phyloP scores from a whole-genome alignment of 495 filamentous ascomycete species.

The Trichoderma parareesei region DNA sequence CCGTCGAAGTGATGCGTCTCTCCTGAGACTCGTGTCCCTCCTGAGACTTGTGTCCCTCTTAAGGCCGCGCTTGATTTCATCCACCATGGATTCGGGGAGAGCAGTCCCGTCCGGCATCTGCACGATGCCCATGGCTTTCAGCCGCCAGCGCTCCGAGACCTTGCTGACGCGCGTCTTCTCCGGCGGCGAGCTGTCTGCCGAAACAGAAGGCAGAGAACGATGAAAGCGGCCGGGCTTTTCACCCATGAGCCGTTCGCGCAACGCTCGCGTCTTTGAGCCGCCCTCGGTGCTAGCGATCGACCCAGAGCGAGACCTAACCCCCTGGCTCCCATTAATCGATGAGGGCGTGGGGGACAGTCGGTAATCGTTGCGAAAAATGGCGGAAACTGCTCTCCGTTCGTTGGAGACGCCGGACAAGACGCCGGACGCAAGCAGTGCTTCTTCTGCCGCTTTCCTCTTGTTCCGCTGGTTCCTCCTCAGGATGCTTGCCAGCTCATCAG shows the following conservation, averaged over 20 bases:
- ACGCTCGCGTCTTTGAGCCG: slow-evolving; percentile 9
- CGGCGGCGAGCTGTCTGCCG: background rate
- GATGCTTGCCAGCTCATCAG: background rate
- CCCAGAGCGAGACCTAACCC: background rate
- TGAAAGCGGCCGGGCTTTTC: background rate
- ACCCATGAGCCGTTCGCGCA: slow-evolving; percentile 3
- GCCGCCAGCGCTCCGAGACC: slow-evolving; percentile 19
- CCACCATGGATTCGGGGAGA: slow-evolving; percentile 24
- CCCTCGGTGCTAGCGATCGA: slow-evolving; percentile 4
- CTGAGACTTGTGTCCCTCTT: background rate
- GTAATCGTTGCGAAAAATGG: slow-evolving; percentile 14
- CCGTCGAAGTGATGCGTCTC: background rate
- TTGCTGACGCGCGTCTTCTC: slow-evolving; percentile 11
- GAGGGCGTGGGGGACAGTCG: background rate
- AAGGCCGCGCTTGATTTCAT: background rate
- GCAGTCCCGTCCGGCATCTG: slow-evolving; percentile 29
- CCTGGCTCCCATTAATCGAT: slow-evolving; percentile 6
- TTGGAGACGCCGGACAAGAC: slow-evolving; percentile 21
- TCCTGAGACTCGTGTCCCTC: background rate
- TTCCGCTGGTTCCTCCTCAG: background rate
- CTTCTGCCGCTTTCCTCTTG: slow-evolving; percentile 15
- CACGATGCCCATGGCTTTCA: slow-evolving; percentile 26
- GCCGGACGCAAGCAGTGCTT: slow-evolving; percentile 22
- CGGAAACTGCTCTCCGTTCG: slow-evolving; percentile 18
- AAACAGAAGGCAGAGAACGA: slow-evolving; percentile 8